Percentiles rank a stretch among this genome's conserved stretches.
Evolutionary conservation across 805 yeast genomes (phyloP).

Genomic region (Debaryomyces castellii): DNA sequence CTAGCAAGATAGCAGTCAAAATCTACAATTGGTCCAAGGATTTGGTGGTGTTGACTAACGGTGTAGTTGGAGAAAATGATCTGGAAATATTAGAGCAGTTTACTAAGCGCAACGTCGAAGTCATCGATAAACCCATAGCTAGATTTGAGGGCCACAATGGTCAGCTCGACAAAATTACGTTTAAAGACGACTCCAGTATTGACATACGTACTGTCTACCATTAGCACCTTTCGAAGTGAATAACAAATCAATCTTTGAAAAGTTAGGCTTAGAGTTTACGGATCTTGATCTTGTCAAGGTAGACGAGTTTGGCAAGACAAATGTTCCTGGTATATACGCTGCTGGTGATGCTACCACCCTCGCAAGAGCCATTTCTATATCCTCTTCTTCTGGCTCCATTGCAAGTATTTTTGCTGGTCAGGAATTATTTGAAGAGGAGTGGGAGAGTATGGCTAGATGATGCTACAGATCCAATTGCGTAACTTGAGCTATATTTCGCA

Average conservation of each 20-base stretch:
- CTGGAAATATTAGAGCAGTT: not conserved
- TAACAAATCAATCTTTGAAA: conserved; percentile 1
- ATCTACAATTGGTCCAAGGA: conserved; percentile 11
- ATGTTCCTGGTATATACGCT: conserved; percentile 7
- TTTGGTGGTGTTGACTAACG: conserved; percentile 7
- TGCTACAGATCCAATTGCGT: not conserved
- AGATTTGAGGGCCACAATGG: conserved; percentile 1
- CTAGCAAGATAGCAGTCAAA: conserved; percentile 4
- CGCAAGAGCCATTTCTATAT: conserved; percentile 5
- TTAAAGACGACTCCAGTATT: conserved; percentile 4
- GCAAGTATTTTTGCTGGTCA: conserved; percentile 2
- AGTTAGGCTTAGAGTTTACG: conserved; percentile 3
- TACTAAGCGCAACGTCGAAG: not conserved
- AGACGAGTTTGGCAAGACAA: conserved; percentile 5
- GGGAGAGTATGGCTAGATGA: not conserved
- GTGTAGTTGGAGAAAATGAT: not conserved
- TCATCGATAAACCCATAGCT: not conserved
- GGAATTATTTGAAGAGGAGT: conserved; percentile 1
- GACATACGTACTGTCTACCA: conserved; percentile 1
- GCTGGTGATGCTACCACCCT: conserved; percentile 7
- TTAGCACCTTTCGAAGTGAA: conserved; percentile 4
- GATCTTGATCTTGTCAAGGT: conserved; percentile 4
- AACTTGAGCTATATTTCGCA: not conserved
- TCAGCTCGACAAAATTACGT: not conserved
- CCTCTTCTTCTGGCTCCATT: conserved; percentile 10